Base-by-base conservation (phyloP, 2,329 filamentous ascomycete genomes). In the Tothia fuscella region DNA sequence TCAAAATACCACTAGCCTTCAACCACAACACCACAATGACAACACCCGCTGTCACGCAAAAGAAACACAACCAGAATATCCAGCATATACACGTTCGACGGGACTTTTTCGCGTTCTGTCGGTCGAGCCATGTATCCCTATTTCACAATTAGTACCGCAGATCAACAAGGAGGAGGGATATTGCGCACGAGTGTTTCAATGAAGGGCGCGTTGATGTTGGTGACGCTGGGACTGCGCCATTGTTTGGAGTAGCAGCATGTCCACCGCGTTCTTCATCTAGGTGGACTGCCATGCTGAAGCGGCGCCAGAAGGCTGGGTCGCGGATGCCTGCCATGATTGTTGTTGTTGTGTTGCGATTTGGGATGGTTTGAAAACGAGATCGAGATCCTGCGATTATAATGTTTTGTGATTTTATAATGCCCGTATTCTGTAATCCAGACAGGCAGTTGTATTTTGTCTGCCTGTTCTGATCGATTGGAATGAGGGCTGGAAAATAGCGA, bases 231-330 rank as follows among this genome's bases (percentile, higher is more conserved):
- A n/a, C n/a, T n/a, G n/a, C n/a, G n/a, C n/a, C n/a, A n/a, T n/a
- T n/a, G n/a, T n/a, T n/a, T n/a, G n/a, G n/a, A n/a, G n/a, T n/a
- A n/a, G n/a, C n/a, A n/a, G n/a, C n/a, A n/a, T n/a, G n/a, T n/a
- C n/a, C n/a, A n/a, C n/a, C n/a, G n/a, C n/a, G 22, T 48, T 69
- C 64, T 50, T 75, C 72, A 48, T 76, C 70, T 39, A 65, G 56
- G 52, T 75, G 73, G 1, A 75, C 70, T 28, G 74, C 74, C 38
- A 63, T 56, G 45, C 69, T 73, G 61, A 77, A 77, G 50, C 73
- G 69, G 43, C 67, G 66, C 74, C 73, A 78, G 59, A 77, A 78
- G 37, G 62, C 64, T 19, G 72, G 72, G 51, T 78, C 74, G 47
- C 66, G 67, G 35, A 63, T 60, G 34, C 62, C 60, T 4, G 26